Evolutionary conservation across 208 protist species (phyloP), one percentile per base, ranked within the genome.

Genomic region (Acanthamoeba lenticulata): DNA sequence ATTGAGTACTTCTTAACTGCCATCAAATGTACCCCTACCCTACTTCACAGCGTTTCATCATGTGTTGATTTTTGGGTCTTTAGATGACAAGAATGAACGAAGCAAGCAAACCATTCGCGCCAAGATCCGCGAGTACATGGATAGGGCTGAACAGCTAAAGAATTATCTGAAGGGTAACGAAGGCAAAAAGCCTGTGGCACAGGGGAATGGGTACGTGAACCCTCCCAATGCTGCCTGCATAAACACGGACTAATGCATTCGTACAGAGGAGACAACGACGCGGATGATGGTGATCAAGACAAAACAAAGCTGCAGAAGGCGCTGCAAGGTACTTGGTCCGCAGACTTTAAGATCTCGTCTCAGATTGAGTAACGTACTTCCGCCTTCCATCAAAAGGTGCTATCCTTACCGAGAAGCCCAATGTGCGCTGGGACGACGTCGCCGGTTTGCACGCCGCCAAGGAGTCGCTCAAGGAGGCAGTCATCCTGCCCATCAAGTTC

Each of bases 401-500:
- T 13, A 99, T 99, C 79, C 55, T 99, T 9, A 95, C 67, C 52
- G 98, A 99, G 77, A 99, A 99, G 89, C 99, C 99, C 21, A 98
- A 99, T 96, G 97, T 99, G 24, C 95, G 96, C 55, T 99, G 98
- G 98, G 88, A 96, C 34, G 98, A 99, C 95, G 98, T 99, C 24
- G 98, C 98, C 11, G 99, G 99, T 65, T 98, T 99, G 74, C 96
- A 98, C 19, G 96, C 97, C 11, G 99, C 99, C 81, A 99, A 99
- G 90, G 77, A 97, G 49, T 97, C 98, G 4, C 96, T 99, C 24
- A 97, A 99, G 79, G 99, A 99, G 94, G 99, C 99, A 29, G 98
- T 99, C 1, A 98, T 99, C 40, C 95, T 99, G 21, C 99, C 99
- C 1, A 95, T 98, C 44, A 98, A 97, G 90, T 99, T 99, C 93